A percentile compares a stretch with the other conserved stretches of the same genome.
These are phyloP conservation scores for Leccinum truebloodii DNA, from an alignment of 768 basidiomycete species.

Conservation along the genomic window DNA sequence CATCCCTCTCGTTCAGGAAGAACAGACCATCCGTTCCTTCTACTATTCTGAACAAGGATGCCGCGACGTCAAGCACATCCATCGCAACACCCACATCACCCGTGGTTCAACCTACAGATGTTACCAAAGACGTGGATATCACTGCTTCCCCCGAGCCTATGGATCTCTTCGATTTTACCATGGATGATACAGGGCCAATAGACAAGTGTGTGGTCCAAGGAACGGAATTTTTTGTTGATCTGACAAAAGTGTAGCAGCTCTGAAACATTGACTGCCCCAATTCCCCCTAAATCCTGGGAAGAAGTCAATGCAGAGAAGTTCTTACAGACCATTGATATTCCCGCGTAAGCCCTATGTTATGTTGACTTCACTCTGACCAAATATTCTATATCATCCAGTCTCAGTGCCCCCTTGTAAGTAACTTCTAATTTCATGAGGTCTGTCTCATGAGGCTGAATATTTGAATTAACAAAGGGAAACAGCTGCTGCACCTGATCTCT, in stretches of 20 bases:
- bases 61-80: not conserved
- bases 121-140: not conserved
- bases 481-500: slow-evolving; percentile 1
- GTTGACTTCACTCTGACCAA: not conserved
- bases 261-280: slow-evolving; percentile 5
- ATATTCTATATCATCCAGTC: slow-evolving; percentile 13
- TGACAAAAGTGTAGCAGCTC: slow-evolving; percentile 5
- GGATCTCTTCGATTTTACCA: slow-evolving; percentile 17
- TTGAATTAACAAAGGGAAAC: slow-evolving; percentile 19
- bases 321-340: slow-evolving; percentile 26
- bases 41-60: slow-evolving; percentile 18
- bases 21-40: slow-evolving; percentile 21
- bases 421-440: not conserved
- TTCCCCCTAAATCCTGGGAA: slow-evolving; percentile 21
- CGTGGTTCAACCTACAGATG: not conserved
- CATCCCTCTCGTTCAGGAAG: slow-evolving; percentile 48
- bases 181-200: slow-evolving; percentile 9
- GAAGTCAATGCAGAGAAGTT: slow-evolving; percentile 29
- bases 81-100: slow-evolving; percentile 15
- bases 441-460: not conserved
- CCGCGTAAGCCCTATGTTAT: slow-evolving; percentile 21
- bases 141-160: slow-evolving; percentile 23
- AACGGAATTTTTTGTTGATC: not conserved
- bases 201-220: slow-evolving; percentile 16
- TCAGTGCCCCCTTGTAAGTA: slow-evolving; percentile 28